Evolutionary conservation across 2,329 filamentous ascomycete species (phyloP), one percentile per base, ranked within the genome.

Genomic region (Aureobasidium melanogenum): DNA sequence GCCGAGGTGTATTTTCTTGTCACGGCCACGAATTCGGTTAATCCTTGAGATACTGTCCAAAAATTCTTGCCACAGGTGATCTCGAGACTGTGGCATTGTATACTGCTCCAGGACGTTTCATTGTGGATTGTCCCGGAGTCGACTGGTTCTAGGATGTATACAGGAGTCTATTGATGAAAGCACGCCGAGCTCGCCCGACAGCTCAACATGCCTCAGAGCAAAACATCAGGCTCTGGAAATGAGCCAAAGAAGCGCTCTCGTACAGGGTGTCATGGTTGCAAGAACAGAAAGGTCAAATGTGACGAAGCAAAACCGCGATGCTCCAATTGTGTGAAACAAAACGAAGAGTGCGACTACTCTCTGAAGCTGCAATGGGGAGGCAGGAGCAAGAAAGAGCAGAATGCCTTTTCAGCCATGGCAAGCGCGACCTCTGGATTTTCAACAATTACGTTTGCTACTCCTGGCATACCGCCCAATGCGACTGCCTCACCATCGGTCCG

Each of bases 281-380:
- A 92, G 76, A 82, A 82, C 65, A 82, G 88, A 63, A 93, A 89
- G 73, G 83, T 89, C 65, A 92, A 92, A 78, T 93, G 89, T 74
- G 88, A 87, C 64, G 89, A 93, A 72, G 86, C 88, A 70, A 87
- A 87, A 66, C 89, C 89, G 15, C 75, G 74, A 64, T 93, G 89
- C 73, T 69, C 81, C 52, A 91, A 91, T 69, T 93, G 89, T 73
- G 80, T 85, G 67, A 84, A 84, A 64, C 84, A 86, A 65, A 85
- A 85, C 63, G 88, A 91, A 70, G 76, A 77, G 50, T 94, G 89
- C 76, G 89, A 94, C 73, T 93, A 92, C 72, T 89, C 84, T 68
- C 88, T 93, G 67, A 82, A 88, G 34, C 76, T 93, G 65, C 92
- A 92, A 68, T 93, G 89, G 89, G 86, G 88, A 63, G 88, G 88